These are phyloP conservation scores for Cyberlindnera meyerae DNA, from an alignment of 805 yeast species.

Conservation along the genomic window DNA sequence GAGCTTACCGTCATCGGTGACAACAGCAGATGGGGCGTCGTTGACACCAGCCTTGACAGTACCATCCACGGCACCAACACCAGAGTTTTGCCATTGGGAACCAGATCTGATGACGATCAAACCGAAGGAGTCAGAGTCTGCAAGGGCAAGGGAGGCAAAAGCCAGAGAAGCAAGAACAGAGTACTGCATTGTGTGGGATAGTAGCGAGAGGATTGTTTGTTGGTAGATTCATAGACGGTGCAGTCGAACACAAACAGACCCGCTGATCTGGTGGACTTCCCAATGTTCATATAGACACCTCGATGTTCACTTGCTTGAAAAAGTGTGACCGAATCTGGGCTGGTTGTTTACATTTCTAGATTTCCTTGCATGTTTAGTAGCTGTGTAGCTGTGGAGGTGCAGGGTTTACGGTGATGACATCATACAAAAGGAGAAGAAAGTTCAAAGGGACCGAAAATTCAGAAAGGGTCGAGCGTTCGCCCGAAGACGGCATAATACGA, in stretches of 20 bases:
- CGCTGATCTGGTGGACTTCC: no score
- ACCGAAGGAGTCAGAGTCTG: slow-evolving; percentile 35
- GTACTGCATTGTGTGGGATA: slow-evolving; percentile 21
- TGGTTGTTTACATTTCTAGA: no score
- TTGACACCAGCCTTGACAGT: slow-evolving; percentile 12
- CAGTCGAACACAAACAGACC: no score
- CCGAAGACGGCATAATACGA: no score
- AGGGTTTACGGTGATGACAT: no score
- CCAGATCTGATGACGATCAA: slow-evolving; percentile 32
- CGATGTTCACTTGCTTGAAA: background rate
- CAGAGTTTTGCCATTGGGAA: slow-evolving; percentile 28
- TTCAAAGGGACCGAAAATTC: no score
- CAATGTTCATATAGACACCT: background rate
- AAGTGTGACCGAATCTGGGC: no score
- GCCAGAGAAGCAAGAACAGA: slow-evolving; percentile 21
- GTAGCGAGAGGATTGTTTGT: background rate
- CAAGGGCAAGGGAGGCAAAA: slow-evolving; percentile 26
- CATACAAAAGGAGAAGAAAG: no score
- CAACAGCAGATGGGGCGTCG: slow-evolving; percentile 6
- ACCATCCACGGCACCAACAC: slow-evolving; percentile 18
- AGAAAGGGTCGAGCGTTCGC: no score
- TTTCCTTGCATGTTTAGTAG: no score
- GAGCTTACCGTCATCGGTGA: slow-evolving; percentile 30
- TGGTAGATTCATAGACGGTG: background rate
- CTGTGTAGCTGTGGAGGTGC: no score